These are phyloP conservation scores for Phragmites australis DNA, from an alignment of 176 grass and related monocot genomes.

Conservation along the genomic window DNA sequence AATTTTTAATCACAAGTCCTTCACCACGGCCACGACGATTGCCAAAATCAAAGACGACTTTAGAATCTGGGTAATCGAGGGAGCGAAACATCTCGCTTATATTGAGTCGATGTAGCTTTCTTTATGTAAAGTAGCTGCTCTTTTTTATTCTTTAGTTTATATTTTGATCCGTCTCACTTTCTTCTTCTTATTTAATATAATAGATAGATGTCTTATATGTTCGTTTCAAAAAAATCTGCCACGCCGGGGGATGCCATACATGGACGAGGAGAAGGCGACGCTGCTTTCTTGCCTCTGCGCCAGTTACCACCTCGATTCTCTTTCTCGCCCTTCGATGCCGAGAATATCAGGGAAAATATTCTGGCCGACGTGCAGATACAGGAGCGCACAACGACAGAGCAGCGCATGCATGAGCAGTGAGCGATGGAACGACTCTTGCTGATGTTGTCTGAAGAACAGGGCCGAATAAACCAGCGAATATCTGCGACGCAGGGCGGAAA, in stretches of 20 bases:
- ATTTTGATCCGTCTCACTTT: too few relatives aligned
- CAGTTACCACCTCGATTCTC: neutral
- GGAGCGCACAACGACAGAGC: neutral
- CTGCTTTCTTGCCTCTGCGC: neutral
- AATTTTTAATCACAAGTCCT: too few relatives aligned
- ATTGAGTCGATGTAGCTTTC: too few relatives aligned
- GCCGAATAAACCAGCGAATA: neutral
- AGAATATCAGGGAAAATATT: conserved; percentile 9
- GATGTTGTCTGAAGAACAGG: neutral
- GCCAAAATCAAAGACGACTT: too few relatives aligned
- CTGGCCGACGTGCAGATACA: neutral
- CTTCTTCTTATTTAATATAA: too few relatives aligned
- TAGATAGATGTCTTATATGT: too few relatives aligned
- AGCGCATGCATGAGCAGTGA: neutral
- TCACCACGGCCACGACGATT: too few relatives aligned
- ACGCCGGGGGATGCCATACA: neutral
- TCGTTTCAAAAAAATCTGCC: too few relatives aligned
- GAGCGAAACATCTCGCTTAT: too few relatives aligned
- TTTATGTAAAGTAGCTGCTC: too few relatives aligned
- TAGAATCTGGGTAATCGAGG: too few relatives aligned
- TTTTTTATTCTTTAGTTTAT: too few relatives aligned
- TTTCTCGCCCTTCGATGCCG: conserved; percentile 3
- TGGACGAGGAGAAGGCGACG: neutral
- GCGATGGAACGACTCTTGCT: neutral
- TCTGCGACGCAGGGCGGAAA: neutral